Base-by-base conservation (phyloP, 192 early-diverging fungal species). In the Backusella macrospora region DNA sequence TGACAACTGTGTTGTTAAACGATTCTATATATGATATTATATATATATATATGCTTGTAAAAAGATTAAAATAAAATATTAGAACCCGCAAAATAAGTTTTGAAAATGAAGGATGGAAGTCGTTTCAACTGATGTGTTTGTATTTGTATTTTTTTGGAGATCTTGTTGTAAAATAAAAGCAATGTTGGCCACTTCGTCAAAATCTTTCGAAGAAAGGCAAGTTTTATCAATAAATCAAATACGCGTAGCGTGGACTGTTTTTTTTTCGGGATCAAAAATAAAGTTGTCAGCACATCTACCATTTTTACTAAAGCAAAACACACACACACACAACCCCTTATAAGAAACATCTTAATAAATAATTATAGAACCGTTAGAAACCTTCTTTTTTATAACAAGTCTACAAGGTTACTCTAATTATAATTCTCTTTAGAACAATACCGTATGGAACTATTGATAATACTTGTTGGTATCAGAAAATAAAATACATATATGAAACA, bases 21-120 rank as follows among this genome's bases (percentile, higher is more conserved):
- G 29, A 59, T 18, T 52, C 21, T 59, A 23, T 59, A 59, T 59
- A 59, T 59, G 18, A 26, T 59, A 26, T 59, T 59, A 21, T 59
- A 59, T 59, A 59, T 59, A 59, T 59, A 59, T 59, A 59, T 59
- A 59, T 21, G 52, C 52, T 59, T 59, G 52, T 59, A 59, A 59
- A 59, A 59, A 59, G 52, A 59, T 59, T 59, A 26, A 59, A 59
- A 59, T 23, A 59, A 59, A 59, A 59, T 59, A 59, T 59, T 29
- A 59, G 52, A 59, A 59, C 52, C 52, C 21, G 26, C 18, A 21
- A 9, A 9, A 3, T 26, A 12, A 10, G 21, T 59, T 59, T 59
- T n/a, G 52, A 23, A 59, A 59, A 59, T 5, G 7, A 12, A 59
- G 8, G 12, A 34, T 0, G 23, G 10, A 59, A 18, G 3, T 12